phyloP scores from a whole-genome alignment of 2,329 filamentous ascomycete species.

The Microascus cirrosus region DNA sequence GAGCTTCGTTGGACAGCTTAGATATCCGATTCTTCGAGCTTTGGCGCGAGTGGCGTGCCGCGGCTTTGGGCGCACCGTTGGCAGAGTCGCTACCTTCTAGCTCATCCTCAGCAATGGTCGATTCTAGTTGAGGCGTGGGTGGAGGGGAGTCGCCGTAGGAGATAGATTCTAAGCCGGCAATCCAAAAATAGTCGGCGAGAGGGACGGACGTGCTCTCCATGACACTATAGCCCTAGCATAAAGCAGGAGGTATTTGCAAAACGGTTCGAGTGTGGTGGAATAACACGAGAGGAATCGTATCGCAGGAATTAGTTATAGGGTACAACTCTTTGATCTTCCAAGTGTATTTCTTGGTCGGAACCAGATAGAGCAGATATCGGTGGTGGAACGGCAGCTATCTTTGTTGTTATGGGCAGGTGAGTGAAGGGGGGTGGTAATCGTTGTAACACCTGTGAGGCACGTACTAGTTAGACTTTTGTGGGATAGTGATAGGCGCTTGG shows the following conservation, averaged over 20 bases:
- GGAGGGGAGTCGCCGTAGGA: slow-evolving; percentile 46
- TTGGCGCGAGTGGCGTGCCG: slow-evolving; percentile 48
- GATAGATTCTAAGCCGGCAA: slow-evolving; percentile 58
- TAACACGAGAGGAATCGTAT: neutral
- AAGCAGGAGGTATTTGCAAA: neutral
- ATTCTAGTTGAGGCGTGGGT: slow-evolving; percentile 26
- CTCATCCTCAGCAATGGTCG: slow-evolving; percentile 54
- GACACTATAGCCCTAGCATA: slow-evolving; percentile 9
- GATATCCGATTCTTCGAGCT: slow-evolving; percentile 49
- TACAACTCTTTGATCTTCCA: neutral
- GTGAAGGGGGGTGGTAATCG: neutral
- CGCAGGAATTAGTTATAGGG: neutral
- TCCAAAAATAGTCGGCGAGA: slow-evolving; percentile 67
- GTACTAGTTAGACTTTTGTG: neutral
- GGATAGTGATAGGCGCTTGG: neutral
- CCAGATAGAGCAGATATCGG: neutral
- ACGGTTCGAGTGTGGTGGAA: neutral
- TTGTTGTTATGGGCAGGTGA: neutral
- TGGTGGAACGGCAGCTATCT: neutral
- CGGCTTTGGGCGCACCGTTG: slow-evolving; percentile 19
- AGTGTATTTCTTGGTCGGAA: neutral
- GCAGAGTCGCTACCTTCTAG: slow-evolving; percentile 26
- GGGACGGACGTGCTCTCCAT: slow-evolving; percentile 53
- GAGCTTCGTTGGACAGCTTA: slow-evolving; percentile 36
- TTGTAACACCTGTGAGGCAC: neutral